phyloP scores from a whole-genome alignment of 768 basidiomycete species.

The Hortiboletus campestris region DNA sequence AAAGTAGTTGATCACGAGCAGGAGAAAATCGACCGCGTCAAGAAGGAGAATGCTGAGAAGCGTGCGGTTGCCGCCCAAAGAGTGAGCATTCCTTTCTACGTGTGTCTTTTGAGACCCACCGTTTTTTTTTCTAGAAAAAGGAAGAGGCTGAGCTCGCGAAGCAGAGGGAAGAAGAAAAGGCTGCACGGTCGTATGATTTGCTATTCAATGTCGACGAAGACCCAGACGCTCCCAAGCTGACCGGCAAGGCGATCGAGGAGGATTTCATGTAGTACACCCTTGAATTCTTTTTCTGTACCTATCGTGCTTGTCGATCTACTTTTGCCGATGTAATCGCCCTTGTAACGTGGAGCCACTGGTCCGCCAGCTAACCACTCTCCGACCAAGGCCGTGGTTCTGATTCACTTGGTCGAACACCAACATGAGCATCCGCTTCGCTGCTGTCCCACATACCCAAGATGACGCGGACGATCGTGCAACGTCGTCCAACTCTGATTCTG shows the following conservation, averaged over 20 bases:
- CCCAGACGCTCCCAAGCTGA: conserved; percentile 49
- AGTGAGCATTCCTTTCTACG: conserved; percentile 39
- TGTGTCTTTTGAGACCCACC: background rate
- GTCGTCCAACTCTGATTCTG: conserved; percentile 25
- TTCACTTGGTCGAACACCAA: background rate
- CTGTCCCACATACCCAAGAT: conserved; percentile 1
- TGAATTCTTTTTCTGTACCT: background rate
- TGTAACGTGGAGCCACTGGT: too few relatives aligned
- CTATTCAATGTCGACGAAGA: conserved; percentile 69
- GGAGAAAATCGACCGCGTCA: conserved; percentile 79
- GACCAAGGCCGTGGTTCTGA: background rate
- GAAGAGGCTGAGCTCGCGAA: conserved; percentile 73
- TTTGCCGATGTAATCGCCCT: background rate
- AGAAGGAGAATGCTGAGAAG: conserved; percentile 65
- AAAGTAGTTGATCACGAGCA: conserved; percentile 87
- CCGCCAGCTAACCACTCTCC: background rate
- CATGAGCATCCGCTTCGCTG: conserved; percentile 33
- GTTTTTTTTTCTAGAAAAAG: conserved; percentile 54
- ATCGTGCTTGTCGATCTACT: background rate
- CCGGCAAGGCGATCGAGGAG: conserved; percentile 76
- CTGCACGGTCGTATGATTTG: conserved; percentile 80
- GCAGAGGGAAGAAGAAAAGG: conserved; percentile 81
- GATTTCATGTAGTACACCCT: conserved; percentile 71
- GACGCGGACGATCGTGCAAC: conserved; percentile 9
- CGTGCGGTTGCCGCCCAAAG: conserved; percentile 63